Evolutionary conservation across 257 asterid genomes (phyloP).

Genomic region (Solanum chmielewskii): DNA sequence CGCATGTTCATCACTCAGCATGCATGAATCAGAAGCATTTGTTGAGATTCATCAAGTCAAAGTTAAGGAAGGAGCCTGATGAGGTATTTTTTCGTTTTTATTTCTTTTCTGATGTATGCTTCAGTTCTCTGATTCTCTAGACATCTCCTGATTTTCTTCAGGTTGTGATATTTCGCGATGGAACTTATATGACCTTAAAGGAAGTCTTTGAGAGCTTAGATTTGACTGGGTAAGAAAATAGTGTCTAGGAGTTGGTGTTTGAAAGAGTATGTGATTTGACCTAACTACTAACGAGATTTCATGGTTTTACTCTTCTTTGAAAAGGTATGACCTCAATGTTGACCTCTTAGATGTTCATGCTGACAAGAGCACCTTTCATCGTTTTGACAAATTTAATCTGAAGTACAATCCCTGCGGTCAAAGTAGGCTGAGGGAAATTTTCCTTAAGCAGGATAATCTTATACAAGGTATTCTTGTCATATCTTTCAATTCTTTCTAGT

Average conservation of each 20-base stretch:
- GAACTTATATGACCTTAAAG: constrained; percentile 78
- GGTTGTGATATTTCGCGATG: constrained; percentile 94
- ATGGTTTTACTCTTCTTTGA: constrained; percentile 1
- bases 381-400: constrained; percentile 94
- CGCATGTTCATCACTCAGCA: constrained; percentile 98
- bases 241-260: constrained; percentile 2
- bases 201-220: constrained; percentile 97
- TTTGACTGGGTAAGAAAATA: constrained; percentile 61
- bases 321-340: constrained; percentile 92
- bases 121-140: neutral
- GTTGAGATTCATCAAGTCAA: constrained; percentile 82
- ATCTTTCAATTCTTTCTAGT: neutral
- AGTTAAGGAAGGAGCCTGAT: constrained; percentile 95
- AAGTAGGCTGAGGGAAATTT: constrained; percentile 95
- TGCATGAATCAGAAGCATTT: constrained; percentile 99
- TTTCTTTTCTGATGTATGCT: neutral
- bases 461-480: constrained; percentile 65
- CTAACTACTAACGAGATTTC: neutral
- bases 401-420: constrained; percentile 99
- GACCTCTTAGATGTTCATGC: constrained; percentile 98
- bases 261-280: neutral
- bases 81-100: constrained; percentile 42
- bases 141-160: constrained; percentile 15
- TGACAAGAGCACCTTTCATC: constrained; percentile 99
- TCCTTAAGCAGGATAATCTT: constrained; percentile 96